phyloP scores from a whole-genome alignment of 31 red algal genomes.

The Odonthalia washingtoniensis region DNA sequence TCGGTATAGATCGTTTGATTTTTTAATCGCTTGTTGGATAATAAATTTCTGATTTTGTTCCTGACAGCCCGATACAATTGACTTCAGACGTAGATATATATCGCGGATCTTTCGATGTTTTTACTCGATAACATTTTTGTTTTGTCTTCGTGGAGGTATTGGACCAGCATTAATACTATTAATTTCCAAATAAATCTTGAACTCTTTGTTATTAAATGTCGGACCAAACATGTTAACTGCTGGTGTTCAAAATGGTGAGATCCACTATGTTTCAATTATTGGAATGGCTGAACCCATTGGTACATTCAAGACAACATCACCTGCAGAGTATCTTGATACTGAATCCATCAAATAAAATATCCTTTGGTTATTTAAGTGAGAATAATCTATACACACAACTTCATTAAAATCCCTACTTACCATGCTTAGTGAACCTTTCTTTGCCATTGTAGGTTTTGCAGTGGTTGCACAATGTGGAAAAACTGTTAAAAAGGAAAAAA shows the following conservation, averaged over 20 bases:
- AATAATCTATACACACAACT: too few species aligned
- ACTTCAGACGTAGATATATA: too few species aligned
- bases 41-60: too few species aligned
- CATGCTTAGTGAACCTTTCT: too few species aligned
- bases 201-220: slow-evolving; percentile 10
- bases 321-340: slow-evolving; percentile 20
- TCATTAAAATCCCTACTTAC: too few species aligned
- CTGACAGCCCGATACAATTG: too few species aligned
- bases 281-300: slow-evolving; percentile 21
- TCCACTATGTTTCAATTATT: slow-evolving; percentile 19
- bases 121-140: too few species aligned
- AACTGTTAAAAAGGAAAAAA: not conserved
- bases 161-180: not conserved
- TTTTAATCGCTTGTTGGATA: too few species aligned
- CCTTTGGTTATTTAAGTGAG: not conserved
- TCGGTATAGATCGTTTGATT: too few species aligned
- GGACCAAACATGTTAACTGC: not conserved
- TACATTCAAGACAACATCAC: not conserved
- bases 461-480: too few species aligned
- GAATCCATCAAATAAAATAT: slow-evolving; percentile 37
- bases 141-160: slow-evolving; percentile 4
- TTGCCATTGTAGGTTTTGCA: too few species aligned
- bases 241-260: slow-evolving; percentile 31
- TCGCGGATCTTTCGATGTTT: too few species aligned
- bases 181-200: slow-evolving; percentile 1